Evolutionary conservation across 2,329 filamentous ascomycete genomes (phyloP).

Genomic region (Aspergillaceae sp.): DNA sequence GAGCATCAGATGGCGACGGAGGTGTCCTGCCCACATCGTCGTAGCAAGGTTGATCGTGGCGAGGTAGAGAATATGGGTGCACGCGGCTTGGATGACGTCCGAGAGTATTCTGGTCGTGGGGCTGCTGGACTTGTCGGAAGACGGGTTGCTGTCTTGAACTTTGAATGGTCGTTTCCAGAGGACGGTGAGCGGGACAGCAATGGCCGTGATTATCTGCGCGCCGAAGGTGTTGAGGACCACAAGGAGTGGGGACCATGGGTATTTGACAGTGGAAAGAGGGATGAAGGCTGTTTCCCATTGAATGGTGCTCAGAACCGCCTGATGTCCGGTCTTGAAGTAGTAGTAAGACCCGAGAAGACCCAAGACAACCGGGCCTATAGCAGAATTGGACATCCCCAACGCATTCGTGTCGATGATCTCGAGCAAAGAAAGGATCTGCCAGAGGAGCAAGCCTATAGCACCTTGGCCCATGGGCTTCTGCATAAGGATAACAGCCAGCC

Average conservation of each 20-base stretch:
- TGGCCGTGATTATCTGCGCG: conserved; percentile 72
- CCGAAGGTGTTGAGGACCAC: conserved; percentile 82
- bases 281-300: conserved; percentile 97
- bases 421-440: conserved; percentile 74
- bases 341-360: conserved; percentile 86
- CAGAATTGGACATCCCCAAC: conserved; percentile 49
- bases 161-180: conserved; percentile 81
- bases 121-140: conserved; percentile 17
- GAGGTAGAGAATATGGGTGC: conserved; percentile 71
- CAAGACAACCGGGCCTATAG: conserved; percentile 76
- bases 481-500: conserved; percentile 66
- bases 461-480: conserved; percentile 93
- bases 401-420: conserved; percentile 56
- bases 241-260: conserved; percentile 80
- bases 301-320: conserved; percentile 75
- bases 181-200: conserved; percentile 69
- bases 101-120: conserved; percentile 46
- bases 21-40: conserved; percentile 79
- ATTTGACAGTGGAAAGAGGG: conserved; percentile 68
- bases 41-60: conserved; percentile 76
- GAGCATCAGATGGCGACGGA: conserved; percentile 89
- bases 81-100: conserved; percentile 60
- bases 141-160: conserved; percentile 46
- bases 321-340: conserved; percentile 97
- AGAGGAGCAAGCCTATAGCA: conserved; percentile 69